Evolutionary conservation across 1,284 basidiomycete genomes (phyloP), one percentile per base, ranked within the genome.

Genomic region (Neonothopanus nambi): DNA sequence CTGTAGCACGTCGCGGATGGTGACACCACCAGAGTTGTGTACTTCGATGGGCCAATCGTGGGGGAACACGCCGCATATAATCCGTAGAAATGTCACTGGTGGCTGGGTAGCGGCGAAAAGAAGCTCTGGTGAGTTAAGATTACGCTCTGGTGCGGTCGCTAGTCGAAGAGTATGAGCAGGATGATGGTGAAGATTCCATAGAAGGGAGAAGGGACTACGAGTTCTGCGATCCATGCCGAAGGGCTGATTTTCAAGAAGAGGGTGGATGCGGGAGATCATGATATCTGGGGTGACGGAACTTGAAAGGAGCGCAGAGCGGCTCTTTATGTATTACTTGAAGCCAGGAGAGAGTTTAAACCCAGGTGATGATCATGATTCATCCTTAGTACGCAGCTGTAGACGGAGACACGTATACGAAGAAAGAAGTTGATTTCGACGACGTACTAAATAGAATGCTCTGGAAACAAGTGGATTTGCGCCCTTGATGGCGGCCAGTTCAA

Each of bases 121-220:
- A 42, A 80, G 66, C 13, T 77, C 65, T 33, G 65, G 60, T 13
- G 65, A 42, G 5, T 67, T 55, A 12, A 77, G 61, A 0, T 61
- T 54, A 15, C 60, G 54, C 5, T 64, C 60, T 18, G 62, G 60
- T 8, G 61, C 55, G 6, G 61, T 48, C 36, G 67, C 63, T 50
- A 64, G 68, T 46, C 61, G 65, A 33, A 65, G 68, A 48, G 61
- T 61, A 15, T 23, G 48, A 3, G 57, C 51, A 15, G 78, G 77
- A n/a, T 67, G 38, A 52, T 71, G 63, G 38, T 76, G 73, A 39
- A 80, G 40, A 60, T 84, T 77, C 81, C 81, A 84, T 17, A 72
- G 49, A 24, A 82, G 52, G 5, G 59, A 59, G 23, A 54, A 60
- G 40, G 56, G 53, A 40, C 57, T 52, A n/a, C 28, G 15, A 2